phyloP scores from a whole-genome alignment of 176 grass and related monocot genomes.

The sorghum (Sorghum bicolor) region DNA sequence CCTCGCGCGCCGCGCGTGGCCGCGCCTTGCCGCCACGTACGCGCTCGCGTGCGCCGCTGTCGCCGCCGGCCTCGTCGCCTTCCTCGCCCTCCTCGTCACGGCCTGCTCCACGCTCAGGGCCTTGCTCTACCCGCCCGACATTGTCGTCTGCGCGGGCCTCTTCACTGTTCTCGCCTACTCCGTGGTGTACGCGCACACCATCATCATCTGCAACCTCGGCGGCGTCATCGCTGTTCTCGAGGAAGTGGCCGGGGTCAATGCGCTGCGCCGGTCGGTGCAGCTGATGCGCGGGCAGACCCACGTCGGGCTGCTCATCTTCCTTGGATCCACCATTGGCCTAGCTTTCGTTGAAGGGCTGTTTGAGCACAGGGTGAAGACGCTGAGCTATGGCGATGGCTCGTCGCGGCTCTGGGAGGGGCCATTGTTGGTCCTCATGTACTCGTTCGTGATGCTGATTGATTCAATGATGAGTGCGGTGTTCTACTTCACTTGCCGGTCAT shows the following conservation, averaged over 20 bases:
- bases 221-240: conserved; percentile 84
- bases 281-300: conserved; percentile 84
- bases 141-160: conserved; percentile 75
- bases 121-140: conserved; percentile 71
- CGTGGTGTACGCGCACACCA: conserved; percentile 73
- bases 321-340: conserved; percentile 71
- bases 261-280: conserved; percentile 58
- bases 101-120: conserved; percentile 61
- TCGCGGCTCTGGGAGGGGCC: conserved; percentile 94
- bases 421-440: conserved; percentile 86
- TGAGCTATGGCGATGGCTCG: conserved; percentile 85
- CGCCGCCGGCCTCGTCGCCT: conserved; percentile 49
- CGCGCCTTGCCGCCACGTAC: conserved; percentile 68
- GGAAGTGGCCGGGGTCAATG: conserved; percentile 53
- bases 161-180: conserved; percentile 75
- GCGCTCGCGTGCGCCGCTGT: conserved; percentile 53
- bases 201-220: conserved; percentile 80
- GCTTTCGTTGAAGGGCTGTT: conserved; percentile 85
- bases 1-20: conserved; percentile 58
- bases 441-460: conserved; percentile 79
- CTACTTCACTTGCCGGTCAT: conserved; percentile 94
- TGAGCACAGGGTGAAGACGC: conserved; percentile 95
- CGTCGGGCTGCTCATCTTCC: conserved; percentile 85
- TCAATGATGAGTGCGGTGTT: conserved; percentile 90
- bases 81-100: conserved; percentile 64